These are phyloP conservation scores for Proliferodiscus dingleyae DNA, from an alignment of 2,329 filamentous ascomycete species.

Conservation along the genomic window DNA sequence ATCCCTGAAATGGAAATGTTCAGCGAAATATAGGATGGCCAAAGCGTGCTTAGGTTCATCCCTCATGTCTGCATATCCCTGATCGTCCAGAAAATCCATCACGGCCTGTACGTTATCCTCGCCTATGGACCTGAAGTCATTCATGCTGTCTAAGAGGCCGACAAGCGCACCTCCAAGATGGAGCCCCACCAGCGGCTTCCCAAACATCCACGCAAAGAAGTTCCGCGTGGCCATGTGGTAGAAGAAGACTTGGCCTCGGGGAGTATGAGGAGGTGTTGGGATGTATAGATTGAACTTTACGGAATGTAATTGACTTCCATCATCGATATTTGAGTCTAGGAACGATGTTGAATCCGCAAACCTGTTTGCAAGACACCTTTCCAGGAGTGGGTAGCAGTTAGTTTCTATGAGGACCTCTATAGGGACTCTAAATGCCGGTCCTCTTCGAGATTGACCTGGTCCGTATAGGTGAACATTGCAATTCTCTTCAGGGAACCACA, in stretches of 20 bases:
- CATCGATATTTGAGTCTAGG: conserved; percentile 9
- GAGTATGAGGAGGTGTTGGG: conserved; percentile 52
- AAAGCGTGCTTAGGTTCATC: conserved; percentile 64
- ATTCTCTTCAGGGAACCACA: conserved; percentile 64
- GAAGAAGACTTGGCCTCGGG: conserved; percentile 49
- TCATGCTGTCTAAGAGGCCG: conserved; percentile 59
- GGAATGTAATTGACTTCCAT: conserved; percentile 11
- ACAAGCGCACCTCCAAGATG: conserved; percentile 61
- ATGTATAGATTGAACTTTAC: conserved; percentile 57
- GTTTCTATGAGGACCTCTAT: conserved; percentile 52
- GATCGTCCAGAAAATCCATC: conserved; percentile 59
- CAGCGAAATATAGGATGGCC: conserved; percentile 62
- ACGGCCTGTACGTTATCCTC: conserved; percentile 58
- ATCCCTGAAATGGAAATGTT: conserved; percentile 57
- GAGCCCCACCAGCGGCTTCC: conserved; percentile 61
- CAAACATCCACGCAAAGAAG: conserved; percentile 66
- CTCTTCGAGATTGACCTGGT: conserved; percentile 58
- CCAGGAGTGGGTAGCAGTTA: conserved; percentile 56
- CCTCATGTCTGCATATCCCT: conserved; percentile 65
- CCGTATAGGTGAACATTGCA: conserved; percentile 66
- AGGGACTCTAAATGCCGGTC: conserved; percentile 63
- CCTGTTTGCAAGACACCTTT: conserved; percentile 40
- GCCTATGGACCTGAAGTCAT: conserved; percentile 50
- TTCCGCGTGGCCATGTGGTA: conserved; percentile 70
- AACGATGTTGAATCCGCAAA: conserved; percentile 11